These are phyloP conservation scores for Rhexocercosporidium sp. DNA, from an alignment of 2,329 filamentous ascomycete species.

Conservation along the genomic window DNA sequence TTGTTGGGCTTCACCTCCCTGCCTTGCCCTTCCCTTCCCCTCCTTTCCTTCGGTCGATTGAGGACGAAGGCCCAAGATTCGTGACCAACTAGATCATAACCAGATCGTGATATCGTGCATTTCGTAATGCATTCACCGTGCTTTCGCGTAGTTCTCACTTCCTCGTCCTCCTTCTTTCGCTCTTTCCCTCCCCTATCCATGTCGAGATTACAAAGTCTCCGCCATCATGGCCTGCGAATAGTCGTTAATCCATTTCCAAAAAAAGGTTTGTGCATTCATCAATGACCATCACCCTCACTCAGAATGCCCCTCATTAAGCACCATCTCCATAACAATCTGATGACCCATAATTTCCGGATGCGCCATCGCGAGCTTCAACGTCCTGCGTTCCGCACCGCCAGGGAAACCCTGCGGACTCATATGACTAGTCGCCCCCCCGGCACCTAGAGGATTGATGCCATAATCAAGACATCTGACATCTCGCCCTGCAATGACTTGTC, in stretches of 20 bases:
- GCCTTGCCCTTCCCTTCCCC: neutral
- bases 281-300: slow-evolving; percentile 34
- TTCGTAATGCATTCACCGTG: neutral
- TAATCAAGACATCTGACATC: slow-evolving; percentile 93
- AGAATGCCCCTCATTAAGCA: slow-evolving; percentile 84
- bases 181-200: no score
- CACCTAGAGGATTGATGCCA: slow-evolving; percentile 63
- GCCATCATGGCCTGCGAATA: neutral
- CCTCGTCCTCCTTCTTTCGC: no score
- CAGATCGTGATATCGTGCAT: neutral
- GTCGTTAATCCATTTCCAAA: neutral
- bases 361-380: slow-evolving; percentile 93
- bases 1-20: neutral
- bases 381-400: slow-evolving; percentile 60
- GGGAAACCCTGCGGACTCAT: slow-evolving; percentile 35
- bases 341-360: slow-evolving; percentile 85
- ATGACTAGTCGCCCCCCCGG: slow-evolving; percentile 48
- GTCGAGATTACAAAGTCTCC: no score
- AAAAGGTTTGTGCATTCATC: neutral
- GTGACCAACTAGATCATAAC: neutral
- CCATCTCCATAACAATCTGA: slow-evolving; percentile 89
- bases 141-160: neutral
- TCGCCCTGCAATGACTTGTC: slow-evolving; percentile 91
- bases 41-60: neutral
- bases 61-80: neutral